Evolutionary conservation across 257 asterid genomes (phyloP).

Genomic region (Fraxinus cuspidata): DNA sequence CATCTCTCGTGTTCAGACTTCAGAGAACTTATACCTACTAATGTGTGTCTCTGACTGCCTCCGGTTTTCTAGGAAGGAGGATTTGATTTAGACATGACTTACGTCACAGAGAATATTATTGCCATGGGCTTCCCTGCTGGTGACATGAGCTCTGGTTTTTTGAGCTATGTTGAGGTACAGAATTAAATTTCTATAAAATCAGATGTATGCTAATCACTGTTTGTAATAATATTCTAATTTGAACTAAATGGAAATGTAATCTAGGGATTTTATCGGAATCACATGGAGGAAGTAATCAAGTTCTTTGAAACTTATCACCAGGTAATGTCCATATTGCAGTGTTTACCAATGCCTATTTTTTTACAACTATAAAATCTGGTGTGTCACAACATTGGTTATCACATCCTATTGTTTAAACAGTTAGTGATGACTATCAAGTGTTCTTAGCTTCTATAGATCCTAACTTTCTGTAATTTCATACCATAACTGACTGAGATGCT

Average conservation of each 20-base stretch:
- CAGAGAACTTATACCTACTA: constrained; percentile 2
- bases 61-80: constrained; percentile 82
- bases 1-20: constrained; percentile 9
- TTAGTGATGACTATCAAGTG: background rate
- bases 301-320: constrained; percentile 96
- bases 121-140: constrained; percentile 99
- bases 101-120: constrained; percentile 96
- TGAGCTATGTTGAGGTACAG: constrained; percentile 93
- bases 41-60: constrained; percentile 23
- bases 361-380: constrained; percentile 12
- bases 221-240: constrained; percentile 22
- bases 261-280: constrained; percentile 95
- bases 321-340: constrained; percentile 44
- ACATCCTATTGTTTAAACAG: constrained; percentile 9
- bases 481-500: constrained; percentile 7
- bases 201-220: constrained; percentile 4
- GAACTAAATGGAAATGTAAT: constrained; percentile 34
- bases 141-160: constrained; percentile 97
- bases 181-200: constrained; percentile 18
- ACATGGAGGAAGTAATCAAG: constrained; percentile 98
- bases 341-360: constrained; percentile 17
- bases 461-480: constrained; percentile 8
- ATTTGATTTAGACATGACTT: constrained; percentile 97
- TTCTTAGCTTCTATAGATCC: background rate
- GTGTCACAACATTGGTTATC: constrained; percentile 1